Evolutionary conservation across 805 yeast genomes (phyloP), one percentile per base, ranked within the genome.

Genomic region (Ogataea trehaloabstinens): DNA sequence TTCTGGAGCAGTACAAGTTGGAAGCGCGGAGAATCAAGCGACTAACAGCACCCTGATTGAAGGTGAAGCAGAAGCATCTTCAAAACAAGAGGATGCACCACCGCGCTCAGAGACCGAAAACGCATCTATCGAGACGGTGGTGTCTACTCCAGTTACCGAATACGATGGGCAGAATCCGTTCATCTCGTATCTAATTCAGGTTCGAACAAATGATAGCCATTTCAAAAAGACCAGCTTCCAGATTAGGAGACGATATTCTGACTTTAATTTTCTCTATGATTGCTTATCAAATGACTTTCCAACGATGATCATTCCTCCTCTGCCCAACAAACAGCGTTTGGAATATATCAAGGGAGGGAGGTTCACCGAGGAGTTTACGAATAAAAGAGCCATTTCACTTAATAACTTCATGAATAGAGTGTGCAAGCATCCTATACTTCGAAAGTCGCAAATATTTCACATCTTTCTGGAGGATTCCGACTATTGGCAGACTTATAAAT

Each of bases 281-380:
- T 80, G 87, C 40, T 67, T 91, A 38, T 60, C 71, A 35, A 82
- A 78, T 49, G 96, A 90, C 56, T 85, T 70, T 57, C 96, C 97
- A 0, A 85, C 93, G 4, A 72, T 86, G 43, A 77, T 93, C 11
- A 78, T 91, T 0, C 99, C 99, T 1, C 97, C 98, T 11, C 70
- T 91, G 38, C 99, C 99, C 0, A 95, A 91, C 45, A 90, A 89
- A 61, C 86, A 85, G 66, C 77, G 95, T 44, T 70, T 91, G 51
- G 96, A 91, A 59, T 91, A 93, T 62, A 73, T 91, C 37, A 89
- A 95, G 27, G 98, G 99, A 8, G 97, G 91, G 53, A 71, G 98
- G 27, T 91, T 91, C 58, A 80, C 91, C 19, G 71, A 77, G 11
- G 89, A 85, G 42, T 93, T 93, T 61, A 91, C 96, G 0, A 69